phyloP scores from a whole-genome alignment of 2,329 filamentous ascomycete genomes.

The Trichocomaceae sp. region DNA sequence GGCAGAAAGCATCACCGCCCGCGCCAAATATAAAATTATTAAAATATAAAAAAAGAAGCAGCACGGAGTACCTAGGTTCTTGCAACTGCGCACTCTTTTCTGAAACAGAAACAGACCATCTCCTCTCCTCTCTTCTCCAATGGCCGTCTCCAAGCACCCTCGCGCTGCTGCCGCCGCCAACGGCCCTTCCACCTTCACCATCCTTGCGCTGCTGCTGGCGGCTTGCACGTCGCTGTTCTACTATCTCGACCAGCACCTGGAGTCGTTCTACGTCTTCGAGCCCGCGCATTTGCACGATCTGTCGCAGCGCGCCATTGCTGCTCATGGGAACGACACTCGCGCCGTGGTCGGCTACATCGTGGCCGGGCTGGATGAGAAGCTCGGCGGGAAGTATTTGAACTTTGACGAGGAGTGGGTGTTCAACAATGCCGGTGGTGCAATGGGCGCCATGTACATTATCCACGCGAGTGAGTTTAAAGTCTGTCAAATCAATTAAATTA shows the following conservation, averaged over 20 bases:
- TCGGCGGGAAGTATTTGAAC: constrained; percentile 52
- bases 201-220: constrained; percentile 30
- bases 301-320: constrained; percentile 56
- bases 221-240: constrained; percentile 31
- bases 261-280: constrained; percentile 67
- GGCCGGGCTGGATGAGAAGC: constrained; percentile 53
- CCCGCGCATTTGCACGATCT: constrained; percentile 62
- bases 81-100: neutral
- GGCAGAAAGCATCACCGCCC: neutral
- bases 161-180: constrained; percentile 7
- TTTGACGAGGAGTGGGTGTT: constrained; percentile 77
- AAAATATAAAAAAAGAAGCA: no score
- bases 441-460: constrained; percentile 87
- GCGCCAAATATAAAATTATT: neutral
- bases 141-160: constrained; percentile 9
- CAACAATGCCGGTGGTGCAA: constrained; percentile 85
- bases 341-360: constrained; percentile 65
- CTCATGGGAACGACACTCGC: constrained; percentile 69
- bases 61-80: no score
- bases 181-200: constrained; percentile 19
- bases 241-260: constrained; percentile 33
- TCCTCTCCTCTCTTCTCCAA: neutral
- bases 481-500: no score
- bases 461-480: constrained; percentile 68
- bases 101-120: neutral